Base-by-base conservation (phyloP, 192 early-diverging fungal species). In the Backusella sp. region DNA sequence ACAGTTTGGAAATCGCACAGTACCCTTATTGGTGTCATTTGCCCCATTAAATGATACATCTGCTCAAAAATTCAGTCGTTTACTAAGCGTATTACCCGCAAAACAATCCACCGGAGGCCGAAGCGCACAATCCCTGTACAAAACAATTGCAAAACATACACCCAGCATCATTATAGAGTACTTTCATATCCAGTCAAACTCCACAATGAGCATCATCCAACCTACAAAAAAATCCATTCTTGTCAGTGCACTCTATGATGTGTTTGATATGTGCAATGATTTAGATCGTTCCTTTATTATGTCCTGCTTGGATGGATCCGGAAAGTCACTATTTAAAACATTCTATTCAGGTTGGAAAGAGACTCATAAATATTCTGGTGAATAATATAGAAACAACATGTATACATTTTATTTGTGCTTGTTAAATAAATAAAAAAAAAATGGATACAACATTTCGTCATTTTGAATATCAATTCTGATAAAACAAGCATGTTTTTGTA, bases 191-290 rank as follows among this genome's bases (percentile, higher is more conserved):
- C 91, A 92, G 66, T 79, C 83, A 2, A 82, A 82, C 8, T 74
- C 86, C 15, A 76, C 82, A 5, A 82, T 83, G 28, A 84, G 80
- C 28, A 84, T 88, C 73, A 77, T 78, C 14, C 76, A 76, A 41
- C 78, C 78, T 6, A 49, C 35, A 19, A 78, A 86, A 4, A 87
- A 86, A 74, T 79, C 80, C 26, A 84, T 84, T 0, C 68, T 94
- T 15, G 66, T 82, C 59, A 83, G 80, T 15, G 90, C 89, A 1
- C 59, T 90, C 3, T 91, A 90, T 81, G 77, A 90, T 6, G 65
- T 94, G 17, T 69, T 94, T 75, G 90, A 91, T 76, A 74, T 94
- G 72, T 92, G 90, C 70, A 86, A 82, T 6, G 90, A 91, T 19
- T 82, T 81, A 77, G 92, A 92, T 52, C 76, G 92, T 21, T 86